These are phyloP conservation scores for Ramaria sp. DNA, from an alignment of 768 basidiomycete genomes.

Conservation along the genomic window DNA sequence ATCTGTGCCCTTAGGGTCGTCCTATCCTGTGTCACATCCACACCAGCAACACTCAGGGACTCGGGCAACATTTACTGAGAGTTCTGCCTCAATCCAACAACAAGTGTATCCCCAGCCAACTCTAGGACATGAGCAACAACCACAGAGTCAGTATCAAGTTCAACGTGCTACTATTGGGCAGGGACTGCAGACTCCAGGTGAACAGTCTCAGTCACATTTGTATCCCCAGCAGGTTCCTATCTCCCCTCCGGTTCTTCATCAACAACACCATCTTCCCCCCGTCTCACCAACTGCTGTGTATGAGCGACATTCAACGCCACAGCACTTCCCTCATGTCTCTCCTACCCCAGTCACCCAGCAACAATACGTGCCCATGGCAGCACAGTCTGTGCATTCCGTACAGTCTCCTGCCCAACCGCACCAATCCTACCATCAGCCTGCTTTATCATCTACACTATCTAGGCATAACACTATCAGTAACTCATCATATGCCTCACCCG, in stretches of 20 bases:
- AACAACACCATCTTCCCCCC: constrained; percentile 16
- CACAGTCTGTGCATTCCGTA: constrained; percentile 14
- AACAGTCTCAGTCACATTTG: not conserved
- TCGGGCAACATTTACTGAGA: constrained; percentile 13
- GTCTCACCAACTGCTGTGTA: constrained; percentile 15
- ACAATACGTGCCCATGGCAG: constrained; percentile 21
- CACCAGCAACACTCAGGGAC: constrained; percentile 18
- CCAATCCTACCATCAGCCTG: constrained; percentile 14
- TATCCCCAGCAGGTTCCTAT: constrained; percentile 14
- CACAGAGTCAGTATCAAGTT: not conserved
- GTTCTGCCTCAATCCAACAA: not conserved
- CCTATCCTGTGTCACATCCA: constrained; percentile 14
- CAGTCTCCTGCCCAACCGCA: constrained; percentile 20
- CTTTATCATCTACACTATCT: constrained; percentile 15
- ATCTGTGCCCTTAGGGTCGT: constrained; percentile 7
- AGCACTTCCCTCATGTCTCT: constrained; percentile 15
- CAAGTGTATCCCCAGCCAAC: constrained; percentile 2
- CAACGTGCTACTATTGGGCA: not conserved
- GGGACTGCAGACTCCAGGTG: not conserved
- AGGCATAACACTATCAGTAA: not conserved
- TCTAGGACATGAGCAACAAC: not conserved
- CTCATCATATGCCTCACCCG: not conserved
- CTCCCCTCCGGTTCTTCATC: constrained; percentile 17
- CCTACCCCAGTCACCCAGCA: constrained; percentile 16
- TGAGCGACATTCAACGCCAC: constrained; percentile 19